Percentiles rank a stretch among this genome's conserved stretches.
phyloP scores from a whole-genome alignment of 2,329 filamentous ascomycete genomes.

The Leptodontidium sp. region DNA sequence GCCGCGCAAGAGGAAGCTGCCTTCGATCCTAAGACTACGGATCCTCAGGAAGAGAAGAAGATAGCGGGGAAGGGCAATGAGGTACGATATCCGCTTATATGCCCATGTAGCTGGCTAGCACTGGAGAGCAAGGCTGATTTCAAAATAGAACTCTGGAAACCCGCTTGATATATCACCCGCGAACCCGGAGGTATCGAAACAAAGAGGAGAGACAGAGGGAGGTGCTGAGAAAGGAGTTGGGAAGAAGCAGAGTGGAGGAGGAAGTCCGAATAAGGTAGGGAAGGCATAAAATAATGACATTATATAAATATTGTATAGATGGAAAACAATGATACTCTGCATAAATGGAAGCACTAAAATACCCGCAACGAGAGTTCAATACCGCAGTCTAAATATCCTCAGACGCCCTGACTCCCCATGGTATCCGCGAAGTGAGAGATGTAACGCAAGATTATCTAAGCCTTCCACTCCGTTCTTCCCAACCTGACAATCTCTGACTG shows the following conservation, averaged over 20 bases:
- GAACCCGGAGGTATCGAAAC: conserved; percentile 64
- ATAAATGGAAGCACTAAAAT: background rate
- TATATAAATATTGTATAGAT: background rate
- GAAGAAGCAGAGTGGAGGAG: conserved; percentile 51
- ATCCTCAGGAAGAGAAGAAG: conserved; percentile 67
- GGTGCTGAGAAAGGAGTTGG: conserved; percentile 53
- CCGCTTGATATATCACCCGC: conserved; percentile 67
- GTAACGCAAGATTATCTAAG: conserved; percentile 19
- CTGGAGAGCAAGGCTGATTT: background rate
- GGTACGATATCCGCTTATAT: conserved; percentile 14
- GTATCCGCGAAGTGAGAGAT: background rate
- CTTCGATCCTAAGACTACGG: conserved; percentile 56
- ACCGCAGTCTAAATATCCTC: background rate
- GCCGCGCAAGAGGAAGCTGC: conserved; percentile 47
- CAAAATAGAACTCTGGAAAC: conserved; percentile 48
- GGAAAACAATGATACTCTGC: background rate
- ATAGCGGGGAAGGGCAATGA: conserved; percentile 50
- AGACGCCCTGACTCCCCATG: background rate
- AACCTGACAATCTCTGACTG: conserved; percentile 60
- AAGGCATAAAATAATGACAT: conserved; percentile 39
- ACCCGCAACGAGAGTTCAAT: background rate
- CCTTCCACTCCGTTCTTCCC: conserved; percentile 53
- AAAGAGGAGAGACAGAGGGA: conserved; percentile 54
- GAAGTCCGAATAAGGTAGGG: conserved; percentile 49
- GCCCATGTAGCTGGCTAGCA: background rate